Percentiles rank a stretch among this genome's conserved stretches.
Evolutionary conservation across 2,329 filamentous ascomycete species (phyloP).

Genomic region (Tolypocladium guangdongense): DNA sequence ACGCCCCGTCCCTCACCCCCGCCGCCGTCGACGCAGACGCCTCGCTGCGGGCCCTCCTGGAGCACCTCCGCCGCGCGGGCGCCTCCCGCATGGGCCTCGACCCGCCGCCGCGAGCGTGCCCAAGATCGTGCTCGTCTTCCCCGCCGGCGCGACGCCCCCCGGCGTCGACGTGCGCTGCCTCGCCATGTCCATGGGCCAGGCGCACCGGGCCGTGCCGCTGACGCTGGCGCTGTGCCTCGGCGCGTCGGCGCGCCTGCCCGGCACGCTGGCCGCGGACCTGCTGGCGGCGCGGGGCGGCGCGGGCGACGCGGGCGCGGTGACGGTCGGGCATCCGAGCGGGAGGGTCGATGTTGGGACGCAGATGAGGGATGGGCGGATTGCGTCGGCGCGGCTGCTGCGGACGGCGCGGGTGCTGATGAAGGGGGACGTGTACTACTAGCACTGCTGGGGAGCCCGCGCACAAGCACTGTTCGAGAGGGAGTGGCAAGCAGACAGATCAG

Average conservation of each 20-base stretch:
- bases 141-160: slow-evolving; percentile 13
- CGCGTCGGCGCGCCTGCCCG: slow-evolving; percentile 34
- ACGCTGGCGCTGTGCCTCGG: slow-evolving; percentile 42
- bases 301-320: slow-evolving; percentile 15
- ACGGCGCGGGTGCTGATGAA: slow-evolving; percentile 40
- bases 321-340: slow-evolving; percentile 36
- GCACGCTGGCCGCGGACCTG: slow-evolving; percentile 29
- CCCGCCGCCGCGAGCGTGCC: slow-evolving; percentile 40
- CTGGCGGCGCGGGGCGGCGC: slow-evolving; percentile 7
- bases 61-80: slow-evolving; percentile 45
- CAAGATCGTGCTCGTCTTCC: slow-evolving; percentile 44
- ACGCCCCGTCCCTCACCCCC: slow-evolving; percentile 38
- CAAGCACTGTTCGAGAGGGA: no score
- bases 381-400: slow-evolving; percentile 32
- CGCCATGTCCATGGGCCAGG: slow-evolving; percentile 43
- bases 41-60: slow-evolving; percentile 32
- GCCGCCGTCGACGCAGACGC: slow-evolving; percentile 37
- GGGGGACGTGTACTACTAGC: slow-evolving; percentile 31
- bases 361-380: slow-evolving; percentile 25
- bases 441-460: no score
- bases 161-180: slow-evolving; percentile 31
- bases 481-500: no score
- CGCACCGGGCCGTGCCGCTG: slow-evolving; percentile 44
- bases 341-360: slow-evolving; percentile 33
- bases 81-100: slow-evolving; percentile 51